Base-by-base conservation (phyloP, 140 eudicot genomes). In the Bidens hawaiensis region DNA sequence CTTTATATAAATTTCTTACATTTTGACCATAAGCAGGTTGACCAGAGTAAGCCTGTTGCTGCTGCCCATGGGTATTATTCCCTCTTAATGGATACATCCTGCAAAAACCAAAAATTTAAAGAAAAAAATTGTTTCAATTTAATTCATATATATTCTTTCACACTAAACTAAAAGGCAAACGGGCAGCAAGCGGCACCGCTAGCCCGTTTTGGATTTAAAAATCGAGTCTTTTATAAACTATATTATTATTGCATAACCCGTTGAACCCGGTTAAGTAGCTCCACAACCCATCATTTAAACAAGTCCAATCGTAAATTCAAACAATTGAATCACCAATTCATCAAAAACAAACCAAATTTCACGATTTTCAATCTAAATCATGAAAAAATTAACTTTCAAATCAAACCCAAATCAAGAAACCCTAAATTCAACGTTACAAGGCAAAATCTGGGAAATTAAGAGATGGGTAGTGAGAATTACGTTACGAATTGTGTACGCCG, bases 1-100 rank as follows among this genome's bases (percentile, higher is more conserved):
- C 0, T 5, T 41, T 9, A 10, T 3, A 17, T 14, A 31, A 9
- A 60, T 36, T 34, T 12, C 84, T 14, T 77, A 89, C 97, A 62
- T 70, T 81, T 51, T 83, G 95, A 38, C 79, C 75, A 77, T 75
- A 89, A 23, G 91, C 74, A 22, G 97, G 81, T 68, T 85, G 97
- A n/a, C 81, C 62, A 67, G 85, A 42, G 69, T 78, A 86, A 4
- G 85, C 64, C 16, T 63, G 82, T 15, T 64, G 82, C 41, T 73
- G 88, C 60, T 78, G 90, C 18, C 89, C 85, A 40, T 78, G 86
- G 0, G 66, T 60, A 67, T 43, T 79, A 62, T 69, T 74, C 64
- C 94, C 97, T 54, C 97, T 78, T 8, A 95, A 78, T 30, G 85
- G 79, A 67, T 83, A 86, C 97, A 89, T 65, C 66, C 60, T 33